Conservation (phyloP, 768 basidiomycete species). For the Mycena olivaceomarginata region DNA sequence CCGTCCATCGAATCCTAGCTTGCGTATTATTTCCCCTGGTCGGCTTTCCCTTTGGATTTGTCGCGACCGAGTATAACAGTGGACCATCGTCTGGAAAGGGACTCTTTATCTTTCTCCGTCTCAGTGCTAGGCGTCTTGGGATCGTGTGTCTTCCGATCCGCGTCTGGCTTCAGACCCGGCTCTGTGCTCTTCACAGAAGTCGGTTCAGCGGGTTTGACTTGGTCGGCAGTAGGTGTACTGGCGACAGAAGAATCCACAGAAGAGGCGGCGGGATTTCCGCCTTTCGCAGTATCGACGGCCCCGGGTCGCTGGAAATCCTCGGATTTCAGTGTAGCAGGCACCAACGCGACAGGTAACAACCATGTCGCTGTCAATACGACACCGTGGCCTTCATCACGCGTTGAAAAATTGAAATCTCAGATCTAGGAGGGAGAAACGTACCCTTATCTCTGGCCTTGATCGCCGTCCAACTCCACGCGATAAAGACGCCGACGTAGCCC, state of each 20-base stretch:
- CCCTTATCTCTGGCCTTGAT: constrained; percentile 83
- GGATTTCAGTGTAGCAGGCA: constrained; percentile 84
- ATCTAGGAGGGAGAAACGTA: constrained; percentile 46
- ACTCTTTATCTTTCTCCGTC: neutral
- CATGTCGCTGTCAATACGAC: constrained; percentile 91
- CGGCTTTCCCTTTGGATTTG: neutral
- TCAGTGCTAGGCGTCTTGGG: neutral
- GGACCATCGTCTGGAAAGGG: constrained; percentile 2
- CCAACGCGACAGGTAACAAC: constrained; percentile 84
- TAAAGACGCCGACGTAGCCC: constrained; percentile 84
- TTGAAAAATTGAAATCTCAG: neutral
- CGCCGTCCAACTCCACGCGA: constrained; percentile 87
- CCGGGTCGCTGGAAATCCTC: constrained; percentile 46
- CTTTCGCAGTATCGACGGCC: constrained; percentile 11
- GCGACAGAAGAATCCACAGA: neutral
- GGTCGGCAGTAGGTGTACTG: neutral
- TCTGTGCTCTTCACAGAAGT: neutral
- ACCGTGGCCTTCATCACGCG: constrained; percentile 73
- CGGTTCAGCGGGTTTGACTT: neutral
- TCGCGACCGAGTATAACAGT: constrained; percentile 3
- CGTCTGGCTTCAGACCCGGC: neutral
- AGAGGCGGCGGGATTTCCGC: neutral
- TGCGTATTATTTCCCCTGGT: neutral
- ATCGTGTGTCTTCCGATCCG: neutral
- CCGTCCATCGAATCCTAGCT: neutral